A percentile compares a stretch with the other conserved stretches of the same genome.
Evolutionary conservation across 495 filamentous ascomycete species (phyloP).

Genomic region (Durotheca rogersii): DNA sequence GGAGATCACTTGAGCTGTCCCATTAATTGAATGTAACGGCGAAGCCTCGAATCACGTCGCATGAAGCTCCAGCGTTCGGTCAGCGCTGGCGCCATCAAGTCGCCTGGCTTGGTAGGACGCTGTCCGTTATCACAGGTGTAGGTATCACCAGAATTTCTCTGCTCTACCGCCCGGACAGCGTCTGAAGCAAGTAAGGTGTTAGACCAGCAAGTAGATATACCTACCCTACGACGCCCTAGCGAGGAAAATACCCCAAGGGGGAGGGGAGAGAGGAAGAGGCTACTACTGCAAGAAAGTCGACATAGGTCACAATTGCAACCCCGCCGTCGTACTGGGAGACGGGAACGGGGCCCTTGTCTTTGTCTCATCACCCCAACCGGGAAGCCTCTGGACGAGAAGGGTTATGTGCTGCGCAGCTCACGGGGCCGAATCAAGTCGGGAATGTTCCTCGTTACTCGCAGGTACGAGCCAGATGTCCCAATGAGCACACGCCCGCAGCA

Average conservation of each 20-base stretch:
- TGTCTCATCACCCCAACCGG: constrained; percentile 25
- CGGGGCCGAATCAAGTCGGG: constrained; percentile 17
- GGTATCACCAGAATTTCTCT: constrained; percentile 6
- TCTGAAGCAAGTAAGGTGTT: constrained; percentile 1
- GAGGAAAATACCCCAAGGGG: constrained; percentile 3
- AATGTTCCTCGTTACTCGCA: constrained; percentile 12
- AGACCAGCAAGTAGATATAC: constrained; percentile 10
- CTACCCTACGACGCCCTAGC: constrained; percentile 16
- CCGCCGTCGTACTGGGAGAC: constrained; percentile 17
- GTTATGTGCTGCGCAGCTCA: constrained; percentile 2
- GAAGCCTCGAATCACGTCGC: constrained; percentile 15
- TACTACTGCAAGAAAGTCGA: constrained; percentile 27
- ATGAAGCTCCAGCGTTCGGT: too few species aligned
- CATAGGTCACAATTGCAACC: constrained; percentile 29
- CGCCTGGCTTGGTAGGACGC: constrained; percentile 13
- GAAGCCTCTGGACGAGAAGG: constrained; percentile 21
- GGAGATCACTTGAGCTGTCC: constrained; percentile 33
- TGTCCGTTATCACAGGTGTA: constrained; percentile 5
- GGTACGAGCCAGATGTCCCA: too few species aligned
- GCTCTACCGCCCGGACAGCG: constrained; percentile 10
- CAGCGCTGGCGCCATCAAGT: constrained; percentile 11
- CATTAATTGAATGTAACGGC: constrained; percentile 26
- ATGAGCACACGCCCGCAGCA: not conserved
- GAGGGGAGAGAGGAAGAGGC: too few species aligned
- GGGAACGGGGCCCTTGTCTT: constrained; percentile 18